Percentiles rank a stretch among this genome's conserved stretches.
phyloP scores from a whole-genome alignment of 116 monocot genomes.

The Iris pallida region DNA sequence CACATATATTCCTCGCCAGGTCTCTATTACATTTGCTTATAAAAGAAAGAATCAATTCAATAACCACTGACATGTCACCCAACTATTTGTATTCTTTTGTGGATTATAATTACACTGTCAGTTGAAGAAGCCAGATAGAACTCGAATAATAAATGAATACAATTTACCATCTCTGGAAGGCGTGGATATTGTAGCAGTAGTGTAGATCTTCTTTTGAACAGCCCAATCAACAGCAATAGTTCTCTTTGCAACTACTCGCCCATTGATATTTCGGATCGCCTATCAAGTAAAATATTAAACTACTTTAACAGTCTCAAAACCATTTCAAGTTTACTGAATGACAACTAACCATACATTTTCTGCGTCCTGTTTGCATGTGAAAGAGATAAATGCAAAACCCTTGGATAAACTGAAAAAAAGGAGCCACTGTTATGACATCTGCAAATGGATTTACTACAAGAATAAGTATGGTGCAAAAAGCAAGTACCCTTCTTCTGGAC shows the following conservation, averaged over 20 bases:
- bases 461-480: neutral
- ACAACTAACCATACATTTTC: conserved; percentile 55
- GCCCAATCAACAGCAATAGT: conserved; percentile 96
- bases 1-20: too few relatives aligned
- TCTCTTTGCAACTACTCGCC: conserved; percentile 59
- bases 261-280: conserved; percentile 88
- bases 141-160: neutral
- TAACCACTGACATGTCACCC: too few relatives aligned
- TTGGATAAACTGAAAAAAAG: conserved; percentile 60
- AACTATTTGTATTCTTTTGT: too few relatives aligned
- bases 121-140: too few relatives aligned
- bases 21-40: too few relatives aligned
- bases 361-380: conserved; percentile 83
- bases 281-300: conserved; percentile 15
- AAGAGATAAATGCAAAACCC: conserved; percentile 96
- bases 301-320: conserved; percentile 1
- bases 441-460: neutral
- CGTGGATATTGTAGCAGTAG: conserved; percentile 36
- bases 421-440: neutral
- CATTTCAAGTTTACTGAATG: conserved; percentile 4
- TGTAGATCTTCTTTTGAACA: conserved; percentile 77
- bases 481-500: conserved; percentile 62
- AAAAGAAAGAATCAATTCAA: too few relatives aligned
- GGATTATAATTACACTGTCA: too few relatives aligned
- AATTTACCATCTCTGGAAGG: conserved; percentile 46